Evolutionary conservation across 106 monocot species (phyloP).

Genomic region (Phalaenopsis aphrodite): DNA sequence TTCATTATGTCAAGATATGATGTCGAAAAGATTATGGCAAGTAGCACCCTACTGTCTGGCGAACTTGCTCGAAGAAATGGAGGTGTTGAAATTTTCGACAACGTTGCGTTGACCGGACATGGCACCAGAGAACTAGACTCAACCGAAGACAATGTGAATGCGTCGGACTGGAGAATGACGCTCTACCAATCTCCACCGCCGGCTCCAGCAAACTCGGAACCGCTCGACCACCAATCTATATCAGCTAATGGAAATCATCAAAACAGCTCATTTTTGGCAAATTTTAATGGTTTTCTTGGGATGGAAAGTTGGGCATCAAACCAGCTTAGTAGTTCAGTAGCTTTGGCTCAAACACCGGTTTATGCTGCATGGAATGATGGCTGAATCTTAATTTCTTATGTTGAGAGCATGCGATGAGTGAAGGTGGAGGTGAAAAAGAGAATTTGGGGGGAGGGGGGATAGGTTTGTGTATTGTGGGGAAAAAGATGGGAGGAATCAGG

Average conservation of each 20-base stretch:
- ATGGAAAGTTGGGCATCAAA: neutral
- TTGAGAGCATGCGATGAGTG: neutral
- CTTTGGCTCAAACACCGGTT: slow-evolving; percentile 7
- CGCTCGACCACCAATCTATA: neutral
- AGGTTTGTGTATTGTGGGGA: neutral
- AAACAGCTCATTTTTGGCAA: neutral
- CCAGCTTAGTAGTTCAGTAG: neutral
- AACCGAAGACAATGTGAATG: neutral
- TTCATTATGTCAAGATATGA: slow-evolving; percentile 39
- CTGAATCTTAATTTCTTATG: slow-evolving; percentile 3
- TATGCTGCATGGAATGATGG: slow-evolving; percentile 18
- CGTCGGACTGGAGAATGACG: neutral
- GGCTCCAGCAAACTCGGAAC: neutral
- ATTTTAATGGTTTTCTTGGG: slow-evolving; percentile 3
- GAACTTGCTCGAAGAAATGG: neutral
- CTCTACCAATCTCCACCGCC: neutral
- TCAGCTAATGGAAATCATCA: neutral
- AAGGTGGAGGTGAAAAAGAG: neutral
- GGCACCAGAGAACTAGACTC: neutral
- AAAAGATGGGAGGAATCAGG: slow-evolving; percentile 4
- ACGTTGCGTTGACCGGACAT: neutral
- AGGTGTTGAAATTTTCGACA: neutral
- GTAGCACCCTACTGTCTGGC: neutral
- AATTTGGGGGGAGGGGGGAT: neutral
- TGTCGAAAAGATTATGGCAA: slow-evolving; percentile 16